A percentile compares a stretch with the other conserved stretches of the same genome.
phyloP scores from a whole-genome alignment of 1,139 yeast species.

The Eremothecium coryli region DNA sequence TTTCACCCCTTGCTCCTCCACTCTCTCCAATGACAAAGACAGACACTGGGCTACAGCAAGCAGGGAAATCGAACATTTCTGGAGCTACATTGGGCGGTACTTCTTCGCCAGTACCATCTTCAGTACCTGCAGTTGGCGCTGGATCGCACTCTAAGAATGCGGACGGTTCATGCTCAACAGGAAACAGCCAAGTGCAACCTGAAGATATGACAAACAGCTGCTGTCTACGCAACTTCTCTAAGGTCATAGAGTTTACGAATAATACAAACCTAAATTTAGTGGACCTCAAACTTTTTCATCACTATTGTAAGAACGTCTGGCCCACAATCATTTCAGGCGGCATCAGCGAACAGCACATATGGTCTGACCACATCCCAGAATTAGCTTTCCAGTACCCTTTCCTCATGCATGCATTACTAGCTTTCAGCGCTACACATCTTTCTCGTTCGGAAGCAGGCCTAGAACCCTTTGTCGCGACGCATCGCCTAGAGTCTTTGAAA shows the following conservation, averaged over 20 bases:
- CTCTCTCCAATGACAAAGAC: slow-evolving; percentile 22
- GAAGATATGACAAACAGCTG: not conserved
- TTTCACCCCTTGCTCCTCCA: slow-evolving; percentile 21
- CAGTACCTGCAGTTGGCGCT: not conserved
- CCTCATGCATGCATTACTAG: slow-evolving; percentile 82
- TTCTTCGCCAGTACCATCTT: not conserved
- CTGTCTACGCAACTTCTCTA: slow-evolving; percentile 10
- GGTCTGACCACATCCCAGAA: slow-evolving; percentile 83
- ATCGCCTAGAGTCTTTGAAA: slow-evolving; percentile 78
- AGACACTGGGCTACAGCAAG: not conserved
- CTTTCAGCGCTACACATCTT: slow-evolving; percentile 86
- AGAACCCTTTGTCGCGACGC: slow-evolving; percentile 77
- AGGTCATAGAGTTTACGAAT: slow-evolving; percentile 22
- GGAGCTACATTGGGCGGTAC: not conserved
- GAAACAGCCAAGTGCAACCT: not conserved
- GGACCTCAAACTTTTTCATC: slow-evolving; percentile 76
- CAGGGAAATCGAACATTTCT: not conserved
- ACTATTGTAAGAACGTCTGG: slow-evolving; percentile 77
- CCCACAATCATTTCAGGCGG: slow-evolving; percentile 87
- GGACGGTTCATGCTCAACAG: not conserved
- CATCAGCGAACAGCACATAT: slow-evolving; percentile 73
- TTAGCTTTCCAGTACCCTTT: slow-evolving; percentile 84
- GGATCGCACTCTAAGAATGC: not conserved
- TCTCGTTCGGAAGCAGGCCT: slow-evolving; percentile 67
- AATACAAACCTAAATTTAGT: slow-evolving; percentile 50